Percentiles rank a stretch among this genome's conserved stretches.
Conservation (phyloP, 768 basidiomycete species). For the Mycena olivaceomarginata region DNA sequence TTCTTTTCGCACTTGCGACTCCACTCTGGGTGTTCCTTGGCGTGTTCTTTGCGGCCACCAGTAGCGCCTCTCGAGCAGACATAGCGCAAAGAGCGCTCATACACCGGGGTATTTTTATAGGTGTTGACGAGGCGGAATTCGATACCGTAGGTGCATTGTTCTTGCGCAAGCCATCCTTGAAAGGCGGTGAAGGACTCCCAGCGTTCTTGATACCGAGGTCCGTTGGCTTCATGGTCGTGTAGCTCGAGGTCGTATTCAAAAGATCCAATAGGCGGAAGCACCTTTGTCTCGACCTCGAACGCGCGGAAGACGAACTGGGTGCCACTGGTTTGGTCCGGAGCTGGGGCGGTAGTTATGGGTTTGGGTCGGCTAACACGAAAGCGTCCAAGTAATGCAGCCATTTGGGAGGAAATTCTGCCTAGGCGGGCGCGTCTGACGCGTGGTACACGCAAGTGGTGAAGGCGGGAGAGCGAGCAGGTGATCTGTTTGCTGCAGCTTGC, state of each 20-base stretch:
- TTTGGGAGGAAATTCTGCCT: background rate
- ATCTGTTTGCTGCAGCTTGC: background rate
- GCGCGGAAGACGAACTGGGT: background rate
- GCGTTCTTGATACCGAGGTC: too few relatives aligned
- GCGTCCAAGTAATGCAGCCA: background rate
- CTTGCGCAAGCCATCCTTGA: background rate
- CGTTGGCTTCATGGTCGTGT: too few relatives aligned
- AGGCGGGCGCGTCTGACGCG: conserved; percentile 3
- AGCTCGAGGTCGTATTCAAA: too few relatives aligned
- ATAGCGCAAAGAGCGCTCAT: too few relatives aligned
- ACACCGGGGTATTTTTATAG: too few relatives aligned
- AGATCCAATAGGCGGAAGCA: background rate
- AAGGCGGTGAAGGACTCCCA: background rate
- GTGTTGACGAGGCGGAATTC: background rate
- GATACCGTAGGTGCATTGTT: background rate
- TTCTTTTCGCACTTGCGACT: too few relatives aligned
- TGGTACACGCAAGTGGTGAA: background rate
- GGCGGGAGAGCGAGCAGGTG: background rate
- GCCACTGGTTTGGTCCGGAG: background rate
- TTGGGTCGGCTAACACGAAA: background rate
- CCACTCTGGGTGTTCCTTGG: too few relatives aligned
- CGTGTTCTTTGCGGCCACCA: too few relatives aligned
- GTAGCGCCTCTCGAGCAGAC: too few relatives aligned
- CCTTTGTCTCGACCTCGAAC: background rate
- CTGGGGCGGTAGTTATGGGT: background rate